Conservation (phyloP, 2,329 filamentous ascomycete species). For the Leptographium galeiforme region DNA sequence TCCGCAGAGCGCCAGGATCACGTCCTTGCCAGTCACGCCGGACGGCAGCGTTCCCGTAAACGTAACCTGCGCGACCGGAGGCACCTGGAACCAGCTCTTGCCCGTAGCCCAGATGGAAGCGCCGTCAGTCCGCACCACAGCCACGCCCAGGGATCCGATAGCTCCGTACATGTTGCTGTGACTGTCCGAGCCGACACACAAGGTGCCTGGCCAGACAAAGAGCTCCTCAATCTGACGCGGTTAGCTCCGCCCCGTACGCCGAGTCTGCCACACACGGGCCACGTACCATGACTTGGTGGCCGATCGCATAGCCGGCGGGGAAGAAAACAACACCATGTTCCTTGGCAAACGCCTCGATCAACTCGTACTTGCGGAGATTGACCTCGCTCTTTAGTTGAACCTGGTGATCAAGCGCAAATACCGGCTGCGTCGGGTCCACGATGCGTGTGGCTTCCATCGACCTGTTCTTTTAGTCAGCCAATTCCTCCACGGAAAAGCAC, state of each 20-base stretch:
- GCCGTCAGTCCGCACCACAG: conserved; percentile 78
- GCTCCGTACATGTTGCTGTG: conserved; percentile 65
- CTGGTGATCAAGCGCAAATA: conserved; percentile 79
- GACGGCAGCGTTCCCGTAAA: conserved; percentile 61
- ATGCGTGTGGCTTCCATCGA: too few species aligned
- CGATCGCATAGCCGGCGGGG: conserved; percentile 29
- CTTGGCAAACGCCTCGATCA: conserved; percentile 71
- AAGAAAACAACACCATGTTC: conserved; percentile 67
- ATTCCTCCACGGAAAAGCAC: too few species aligned
- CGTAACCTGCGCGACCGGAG: conserved; percentile 63
- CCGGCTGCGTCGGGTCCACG: conserved; percentile 15
- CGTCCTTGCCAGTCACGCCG: conserved; percentile 85
- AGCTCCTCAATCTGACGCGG: too few species aligned
- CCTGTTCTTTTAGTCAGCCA: too few species aligned
- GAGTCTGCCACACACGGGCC: too few species aligned
- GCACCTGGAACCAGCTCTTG: conserved; percentile 66
- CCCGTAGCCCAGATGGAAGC: conserved; percentile 76
- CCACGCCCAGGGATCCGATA: conserved; percentile 61
- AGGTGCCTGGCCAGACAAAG: conserved; percentile 63
- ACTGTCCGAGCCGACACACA: conserved; percentile 65
- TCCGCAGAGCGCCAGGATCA: conserved; percentile 79
- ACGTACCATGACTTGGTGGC: conserved; percentile 90
- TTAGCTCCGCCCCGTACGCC: too few species aligned
- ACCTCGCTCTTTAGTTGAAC: conserved; percentile 68
- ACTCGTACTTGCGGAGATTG: conserved; percentile 70